A percentile compares a stretch with the other conserved stretches of the same genome.
Evolutionary conservation across 768 basidiomycete species (phyloP).

Genomic region (Podaxis sp.): DNA sequence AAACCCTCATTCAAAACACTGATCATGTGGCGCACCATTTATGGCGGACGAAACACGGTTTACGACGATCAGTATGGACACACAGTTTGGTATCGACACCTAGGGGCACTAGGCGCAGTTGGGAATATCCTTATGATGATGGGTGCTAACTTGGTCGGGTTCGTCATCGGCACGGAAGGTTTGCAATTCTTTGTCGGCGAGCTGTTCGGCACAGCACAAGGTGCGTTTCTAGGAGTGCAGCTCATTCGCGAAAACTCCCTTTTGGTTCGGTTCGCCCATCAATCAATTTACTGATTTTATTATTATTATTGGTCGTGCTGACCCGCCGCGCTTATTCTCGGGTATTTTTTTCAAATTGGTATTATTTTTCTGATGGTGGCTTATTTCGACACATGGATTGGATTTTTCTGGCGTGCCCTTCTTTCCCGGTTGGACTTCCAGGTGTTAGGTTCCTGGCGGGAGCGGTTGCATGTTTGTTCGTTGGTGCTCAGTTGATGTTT

Average conservation of each 20-base stretch:
- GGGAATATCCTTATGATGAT: slow-evolving; percentile 88
- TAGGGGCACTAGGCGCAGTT: slow-evolving; percentile 80
- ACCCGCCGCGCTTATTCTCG: background rate
- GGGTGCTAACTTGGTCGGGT: slow-evolving; percentile 91
- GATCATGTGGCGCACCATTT: background rate
- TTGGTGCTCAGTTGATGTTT: slow-evolving; percentile 90
- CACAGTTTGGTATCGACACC: slow-evolving; percentile 80
- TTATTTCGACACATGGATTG: background rate
- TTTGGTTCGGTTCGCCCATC: slow-evolving; percentile 8
- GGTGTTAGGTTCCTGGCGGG: slow-evolving; percentile 66
- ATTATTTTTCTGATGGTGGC: background rate
- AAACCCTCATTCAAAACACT: background rate
- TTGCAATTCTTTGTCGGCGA: slow-evolving; percentile 61
- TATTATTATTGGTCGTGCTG: background rate
- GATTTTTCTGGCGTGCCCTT: background rate
- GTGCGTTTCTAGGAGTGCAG: slow-evolving; percentile 33
- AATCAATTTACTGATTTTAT: slow-evolving; percentile 2
- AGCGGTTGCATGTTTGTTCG: slow-evolving; percentile 67
- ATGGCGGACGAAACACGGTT: background rate
- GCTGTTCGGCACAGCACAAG: slow-evolving; percentile 65
- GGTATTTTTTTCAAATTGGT: background rate
- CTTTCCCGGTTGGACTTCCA: slow-evolving; percentile 25
- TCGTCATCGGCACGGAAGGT: slow-evolving; percentile 88
- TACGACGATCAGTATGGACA: slow-evolving; percentile 57
- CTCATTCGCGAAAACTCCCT: background rate